These are phyloP conservation scores for Fraxinus floribunda DNA, from an alignment of 305 asterid genomes.

Conservation along the genomic window DNA sequence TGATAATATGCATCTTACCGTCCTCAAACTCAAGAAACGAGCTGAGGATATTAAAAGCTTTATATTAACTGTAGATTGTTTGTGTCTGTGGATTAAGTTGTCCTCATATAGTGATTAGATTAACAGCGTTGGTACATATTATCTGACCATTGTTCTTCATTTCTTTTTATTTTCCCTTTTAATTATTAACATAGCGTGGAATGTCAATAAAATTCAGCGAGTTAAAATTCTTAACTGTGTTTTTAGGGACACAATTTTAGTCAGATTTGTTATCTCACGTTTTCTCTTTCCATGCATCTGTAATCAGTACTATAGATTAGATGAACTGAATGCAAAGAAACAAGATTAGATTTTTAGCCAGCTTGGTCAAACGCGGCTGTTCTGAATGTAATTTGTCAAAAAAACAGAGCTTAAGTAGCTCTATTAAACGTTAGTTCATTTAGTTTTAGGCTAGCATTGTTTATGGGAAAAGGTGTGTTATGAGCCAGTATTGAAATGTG, in stretches of 20 bases:
- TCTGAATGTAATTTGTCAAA: neutral
- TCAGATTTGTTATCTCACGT: neutral
- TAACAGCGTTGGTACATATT: neutral
- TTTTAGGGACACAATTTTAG: neutral
- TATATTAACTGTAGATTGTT: neutral
- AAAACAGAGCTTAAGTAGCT: neutral
- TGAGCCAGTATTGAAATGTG: neutral
- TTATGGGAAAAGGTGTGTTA: neutral
- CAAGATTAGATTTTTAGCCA: neutral
- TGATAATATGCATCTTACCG: neutral
- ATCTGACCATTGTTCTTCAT: neutral
- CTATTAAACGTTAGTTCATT: neutral
- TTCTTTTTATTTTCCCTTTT: neutral
- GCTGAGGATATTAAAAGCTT: neutral
- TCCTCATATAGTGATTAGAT: neutral
- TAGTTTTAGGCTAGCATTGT: neutral
- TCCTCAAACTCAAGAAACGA: neutral
- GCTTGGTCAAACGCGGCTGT: neutral
- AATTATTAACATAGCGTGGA: neutral
- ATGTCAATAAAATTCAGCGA: constrained; percentile 1
- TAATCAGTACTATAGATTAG: neutral
- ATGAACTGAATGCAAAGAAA: neutral
- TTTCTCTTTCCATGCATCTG: neutral
- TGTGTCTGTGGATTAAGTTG: constrained; percentile 15
- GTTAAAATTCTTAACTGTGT: neutral